Evolutionary conservation across 306 rosid species (phyloP).

Genomic region (Trifolium pratense): DNA sequence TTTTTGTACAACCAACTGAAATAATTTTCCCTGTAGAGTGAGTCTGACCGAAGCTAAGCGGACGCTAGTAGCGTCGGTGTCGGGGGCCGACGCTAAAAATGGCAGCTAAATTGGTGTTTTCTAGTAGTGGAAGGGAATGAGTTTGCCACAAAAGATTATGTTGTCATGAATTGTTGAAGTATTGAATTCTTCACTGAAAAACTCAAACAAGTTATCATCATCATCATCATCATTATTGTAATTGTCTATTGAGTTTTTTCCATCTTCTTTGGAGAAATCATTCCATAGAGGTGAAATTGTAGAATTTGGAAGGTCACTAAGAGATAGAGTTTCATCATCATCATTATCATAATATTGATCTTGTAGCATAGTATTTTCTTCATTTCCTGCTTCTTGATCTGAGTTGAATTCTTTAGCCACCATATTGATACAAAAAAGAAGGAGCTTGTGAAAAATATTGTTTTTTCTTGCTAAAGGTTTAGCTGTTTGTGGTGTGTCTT

Average conservation of each 20-base stretch:
- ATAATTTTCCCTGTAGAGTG: no score
- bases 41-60: no score
- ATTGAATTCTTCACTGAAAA: constrained; percentile 65
- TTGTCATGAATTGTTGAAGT: constrained; percentile 46
- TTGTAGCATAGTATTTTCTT: constrained; percentile 41
- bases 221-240: constrained; percentile 39
- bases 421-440: constrained; percentile 2
- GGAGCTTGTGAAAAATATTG: not conserved
- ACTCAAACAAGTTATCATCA: constrained; percentile 68
- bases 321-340: constrained; percentile 70
- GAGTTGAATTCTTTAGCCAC: constrained; percentile 37
- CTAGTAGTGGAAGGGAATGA: constrained; percentile 71
- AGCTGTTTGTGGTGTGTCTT: constrained; percentile 1
- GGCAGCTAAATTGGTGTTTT: no score
- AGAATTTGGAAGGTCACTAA: constrained; percentile 72
- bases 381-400: constrained; percentile 29
- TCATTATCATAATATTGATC: constrained; percentile 43
- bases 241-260: constrained; percentile 25
- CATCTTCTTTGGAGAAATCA: constrained; percentile 50
- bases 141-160: constrained; percentile 84
- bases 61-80: no score
- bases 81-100: no score
- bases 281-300: constrained; percentile 47
- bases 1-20: no score
- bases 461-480: not conserved